These are phyloP conservation scores for Cryptococcus sp. DNA, from an alignment of 1,284 basidiomycete genomes.

Conservation along the genomic window DNA sequence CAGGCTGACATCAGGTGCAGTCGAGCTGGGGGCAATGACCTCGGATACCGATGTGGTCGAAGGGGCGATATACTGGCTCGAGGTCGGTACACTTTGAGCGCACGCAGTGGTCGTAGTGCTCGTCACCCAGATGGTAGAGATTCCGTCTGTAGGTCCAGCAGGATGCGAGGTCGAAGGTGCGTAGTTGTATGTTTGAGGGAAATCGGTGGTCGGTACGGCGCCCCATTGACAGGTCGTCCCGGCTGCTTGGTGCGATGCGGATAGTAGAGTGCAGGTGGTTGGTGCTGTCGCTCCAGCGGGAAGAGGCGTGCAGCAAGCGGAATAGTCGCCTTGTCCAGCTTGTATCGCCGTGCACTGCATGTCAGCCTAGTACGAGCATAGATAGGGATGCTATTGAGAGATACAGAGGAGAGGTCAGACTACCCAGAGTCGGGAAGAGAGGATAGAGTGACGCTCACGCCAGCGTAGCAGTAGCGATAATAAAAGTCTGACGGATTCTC, in stretches of 20 bases:
- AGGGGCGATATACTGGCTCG: not conserved
- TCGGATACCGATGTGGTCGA: not conserved
- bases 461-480: slow-evolving; percentile 6
- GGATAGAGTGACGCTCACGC: not conserved
- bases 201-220: slow-evolving; percentile 6
- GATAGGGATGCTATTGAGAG: too few species aligned
- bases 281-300: slow-evolving; percentile 4
- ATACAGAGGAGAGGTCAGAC: too few species aligned
- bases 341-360: slow-evolving; percentile 1
- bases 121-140: slow-evolving; percentile 3
- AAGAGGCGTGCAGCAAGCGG: slow-evolving; percentile 4
- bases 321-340: not conserved
- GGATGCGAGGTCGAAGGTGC: not conserved
- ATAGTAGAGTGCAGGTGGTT: not conserved
- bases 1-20: not conserved
- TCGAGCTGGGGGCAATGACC: not conserved
- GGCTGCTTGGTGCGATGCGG: not conserved
- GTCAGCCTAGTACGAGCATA: not conserved
- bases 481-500: slow-evolving; percentile 7
- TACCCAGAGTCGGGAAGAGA: not conserved
- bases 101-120: slow-evolving; percentile 3
- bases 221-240: slow-evolving; percentile 7
- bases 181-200: slow-evolving; percentile 2
- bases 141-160: too few species aligned
- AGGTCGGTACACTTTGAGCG: not conserved